Percentiles rank a stretch among this genome's conserved stretches.
Conservation (phyloP, 1,284 basidiomycete genomes). For the Neolentinus lepideus region DNA sequence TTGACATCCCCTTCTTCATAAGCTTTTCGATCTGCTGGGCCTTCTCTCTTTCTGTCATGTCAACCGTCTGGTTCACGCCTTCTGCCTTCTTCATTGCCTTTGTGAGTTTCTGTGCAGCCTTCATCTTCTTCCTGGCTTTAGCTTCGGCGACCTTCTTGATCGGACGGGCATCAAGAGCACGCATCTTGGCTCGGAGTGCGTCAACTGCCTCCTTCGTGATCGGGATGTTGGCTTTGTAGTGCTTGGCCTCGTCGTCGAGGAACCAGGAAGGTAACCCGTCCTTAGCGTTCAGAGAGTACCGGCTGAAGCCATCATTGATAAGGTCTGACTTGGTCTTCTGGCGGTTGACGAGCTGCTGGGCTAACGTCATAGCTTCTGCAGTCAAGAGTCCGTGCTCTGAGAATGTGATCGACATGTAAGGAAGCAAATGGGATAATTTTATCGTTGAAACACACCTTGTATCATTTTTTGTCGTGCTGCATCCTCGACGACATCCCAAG, state of each 20-base stretch:
- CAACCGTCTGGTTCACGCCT: constrained; percentile 84
- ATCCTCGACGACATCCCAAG: constrained; percentile 86
- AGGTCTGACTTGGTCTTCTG: constrained; percentile 85
- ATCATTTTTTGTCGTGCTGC: constrained; percentile 67
- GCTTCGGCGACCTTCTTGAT: constrained; percentile 99
- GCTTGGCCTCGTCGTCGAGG: constrained; percentile 91
- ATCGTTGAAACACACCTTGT: constrained; percentile 43
- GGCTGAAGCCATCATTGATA: constrained; percentile 94
- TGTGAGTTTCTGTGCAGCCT: constrained; percentile 79
- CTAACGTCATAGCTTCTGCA: constrained; percentile 88
- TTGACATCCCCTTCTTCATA: constrained; percentile 73
- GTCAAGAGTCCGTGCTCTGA: constrained; percentile 84
- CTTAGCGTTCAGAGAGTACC: constrained; percentile 87
- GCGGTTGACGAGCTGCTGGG: constrained; percentile 90
- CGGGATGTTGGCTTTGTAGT: constrained; percentile 93
- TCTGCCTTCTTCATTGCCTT: constrained; percentile 97
- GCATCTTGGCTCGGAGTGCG: constrained; percentile 84
- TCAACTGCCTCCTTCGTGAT: constrained; percentile 94
- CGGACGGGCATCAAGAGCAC: constrained; percentile 92
- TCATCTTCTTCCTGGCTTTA: constrained; percentile 95
- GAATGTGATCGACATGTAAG: background rate
- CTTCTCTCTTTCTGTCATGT: constrained; percentile 93
- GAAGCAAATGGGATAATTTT: background rate
- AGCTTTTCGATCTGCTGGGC: constrained; percentile 91
- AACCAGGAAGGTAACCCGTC: constrained; percentile 95